Evolutionary conservation across 2,329 filamentous ascomycete genomes (phyloP).

Genomic region (Clonostachys rosea): DNA sequence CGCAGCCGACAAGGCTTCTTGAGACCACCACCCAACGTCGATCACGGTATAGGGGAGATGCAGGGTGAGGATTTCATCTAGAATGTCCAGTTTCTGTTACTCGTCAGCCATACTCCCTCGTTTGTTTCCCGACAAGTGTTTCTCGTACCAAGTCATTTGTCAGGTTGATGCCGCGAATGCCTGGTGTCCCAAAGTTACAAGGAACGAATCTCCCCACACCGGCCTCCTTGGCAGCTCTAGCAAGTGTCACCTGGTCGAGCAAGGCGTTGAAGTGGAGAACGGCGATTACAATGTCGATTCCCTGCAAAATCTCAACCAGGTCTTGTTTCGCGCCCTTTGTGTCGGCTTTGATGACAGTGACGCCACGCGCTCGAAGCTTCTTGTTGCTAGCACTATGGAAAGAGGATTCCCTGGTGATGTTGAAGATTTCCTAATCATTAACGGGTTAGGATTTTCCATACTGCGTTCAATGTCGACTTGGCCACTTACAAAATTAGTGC

Average conservation of each 20-base stretch:
- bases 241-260: conserved; percentile 36
- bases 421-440: conserved; percentile 34
- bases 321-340: conserved; percentile 31
- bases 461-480: no score
- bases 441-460: no score
- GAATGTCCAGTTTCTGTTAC: conserved; percentile 39
- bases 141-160: conserved; percentile 11
- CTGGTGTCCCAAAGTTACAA: conserved; percentile 39
- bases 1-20: conserved; percentile 25
- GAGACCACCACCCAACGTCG: conserved; percentile 57
- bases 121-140: background rate
- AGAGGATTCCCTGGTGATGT: conserved; percentile 38
- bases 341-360: conserved; percentile 36
- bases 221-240: conserved; percentile 39
- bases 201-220: conserved; percentile 48
- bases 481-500: conserved; percentile 15
- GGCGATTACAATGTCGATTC: conserved; percentile 38
- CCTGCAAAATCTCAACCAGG: conserved; percentile 31
- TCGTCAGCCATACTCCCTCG: background rate
- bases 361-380: conserved; percentile 30
- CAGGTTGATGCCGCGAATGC: conserved; percentile 27
- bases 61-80: conserved; percentile 40
- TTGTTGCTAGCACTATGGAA: conserved; percentile 36
- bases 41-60: conserved; percentile 50
- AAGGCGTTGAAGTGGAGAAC: conserved; percentile 25